Base-by-base conservation (phyloP, 768 basidiomycete species). In the Amylocystis lapponica region DNA sequence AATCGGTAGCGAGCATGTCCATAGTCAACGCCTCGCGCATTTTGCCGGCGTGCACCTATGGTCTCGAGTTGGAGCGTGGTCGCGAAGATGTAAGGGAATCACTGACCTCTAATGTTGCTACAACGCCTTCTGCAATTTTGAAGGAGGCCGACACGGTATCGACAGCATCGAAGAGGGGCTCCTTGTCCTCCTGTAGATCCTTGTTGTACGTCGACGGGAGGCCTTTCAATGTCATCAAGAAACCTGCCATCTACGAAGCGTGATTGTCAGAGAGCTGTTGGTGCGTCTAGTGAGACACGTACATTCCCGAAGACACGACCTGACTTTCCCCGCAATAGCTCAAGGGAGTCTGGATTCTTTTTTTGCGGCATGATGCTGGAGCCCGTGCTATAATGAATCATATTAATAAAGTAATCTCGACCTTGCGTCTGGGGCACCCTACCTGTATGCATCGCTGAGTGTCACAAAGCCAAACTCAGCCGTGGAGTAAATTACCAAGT, bases 351-450 rank as follows among this genome's bases (percentile, higher is more conserved):
- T 0, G 94, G 90, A 59, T 97, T 97, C 69, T 98, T 99, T 71
- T 99, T 98, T 61, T 98, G 96, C 5, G 96, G 96, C 96, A 99
- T 99, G 61, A 99, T 97, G 53, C 94, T 97, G 30, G 94, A 97
- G 6, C 96, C 96, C 33, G 96, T 99, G 60, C 93, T 97, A 33
- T 8, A 25, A 51, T 8, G 30, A 22, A 32, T 16, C 25, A 45
- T 29, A 19, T 40, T 17, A 43, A 33, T 47, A 22, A 14, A 16
- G 51, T 19, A n/a, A n/a, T n/a, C n/a, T 26, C 27, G 27, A 31
- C 29, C 12, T 13, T 22, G 16, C n/a, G n/a, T 33, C 14, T n/a
- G 14, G 32, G 14, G 5, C 14, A 11, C 12, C 45, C 22, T 14
- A 91, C 94, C 88, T 92, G 66, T 99, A 99, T 4, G 96, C 96